A percentile compares a stretch with the other conserved stretches of the same genome.
Evolutionary conservation across 2,329 filamentous ascomycete species (phyloP).

Genomic region (Aspergillus floridensis): DNA sequence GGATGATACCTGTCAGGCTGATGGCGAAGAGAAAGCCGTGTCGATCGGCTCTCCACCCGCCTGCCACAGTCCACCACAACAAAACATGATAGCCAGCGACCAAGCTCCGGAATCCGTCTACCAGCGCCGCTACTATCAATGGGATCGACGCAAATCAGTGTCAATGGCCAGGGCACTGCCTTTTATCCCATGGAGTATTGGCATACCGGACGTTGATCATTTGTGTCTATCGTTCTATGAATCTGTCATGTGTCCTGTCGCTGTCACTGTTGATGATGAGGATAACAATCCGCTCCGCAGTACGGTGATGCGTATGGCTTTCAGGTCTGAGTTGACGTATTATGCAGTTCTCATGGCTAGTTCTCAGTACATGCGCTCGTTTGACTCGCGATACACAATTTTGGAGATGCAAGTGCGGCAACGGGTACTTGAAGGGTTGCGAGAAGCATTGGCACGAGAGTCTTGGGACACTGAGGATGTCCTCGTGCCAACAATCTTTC

Average conservation of each 20-base stretch:
- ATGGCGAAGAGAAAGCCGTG: neutral
- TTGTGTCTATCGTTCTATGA: slow-evolving; percentile 5
- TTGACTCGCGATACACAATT: neutral
- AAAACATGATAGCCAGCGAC: neutral
- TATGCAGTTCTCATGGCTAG: slow-evolving; percentile 10
- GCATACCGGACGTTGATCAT: neutral
- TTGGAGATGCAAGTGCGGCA: slow-evolving; percentile 3
- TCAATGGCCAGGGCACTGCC: neutral
- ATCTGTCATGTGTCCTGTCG: slow-evolving; percentile 8
- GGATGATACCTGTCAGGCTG: neutral
- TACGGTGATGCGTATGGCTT: slow-evolving; percentile 9
- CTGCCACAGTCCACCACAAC: neutral
- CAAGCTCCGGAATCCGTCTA: neutral
- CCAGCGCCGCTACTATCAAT: neutral
- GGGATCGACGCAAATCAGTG: neutral
- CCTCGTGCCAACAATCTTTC: slow-evolving; percentile 6
- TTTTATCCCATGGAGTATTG: neutral
- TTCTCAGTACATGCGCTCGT: slow-evolving; percentile 5
- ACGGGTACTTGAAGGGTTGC: slow-evolving; percentile 2
- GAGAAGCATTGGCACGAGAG: neutral
- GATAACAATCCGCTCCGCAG: slow-evolving; percentile 3
- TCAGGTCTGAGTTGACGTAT: slow-evolving; percentile 5
- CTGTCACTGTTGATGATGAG: slow-evolving; percentile 8
- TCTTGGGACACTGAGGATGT: slow-evolving; percentile 4
- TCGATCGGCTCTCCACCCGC: slow-evolving; percentile 4